Base-by-base conservation (phyloP, 768 basidiomycete genomes). In the Gelatoporia subvermispora region DNA sequence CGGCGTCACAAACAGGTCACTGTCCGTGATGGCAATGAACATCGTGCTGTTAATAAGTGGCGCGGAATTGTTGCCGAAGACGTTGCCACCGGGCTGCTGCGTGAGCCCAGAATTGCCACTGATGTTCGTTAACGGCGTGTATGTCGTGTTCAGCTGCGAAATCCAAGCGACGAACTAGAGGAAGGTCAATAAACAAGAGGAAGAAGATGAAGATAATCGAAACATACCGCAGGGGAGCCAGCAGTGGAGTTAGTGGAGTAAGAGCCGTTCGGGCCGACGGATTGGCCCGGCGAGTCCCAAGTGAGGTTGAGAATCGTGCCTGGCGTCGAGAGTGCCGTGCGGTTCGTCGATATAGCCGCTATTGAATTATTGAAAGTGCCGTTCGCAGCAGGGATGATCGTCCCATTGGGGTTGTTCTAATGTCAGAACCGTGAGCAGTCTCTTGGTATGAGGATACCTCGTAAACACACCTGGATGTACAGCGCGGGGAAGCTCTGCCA, bases 141-240 rank as follows among this genome's bases (percentile, higher is more conserved):
- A 82, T 4, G 81, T 82, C 10, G 71, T 72, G 68, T 82, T 84
- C 45, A 82, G 64, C 60, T 84, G 80, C 18, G 71, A 74, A 46
- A 82, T 74, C 76, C 80, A 84, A 2, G 76, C 76, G 7, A 72
- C 75, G 50, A 67, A 81, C 72, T 76, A 51, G 45, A 3, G 35
- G 16, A 24, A 40, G 48, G 34, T 42, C 15, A 17, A 20, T 10
- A 34, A 8, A 11, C 36, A 17, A 24, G 22, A 16, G 16, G 8
- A 11, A 21, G 22, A 48, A 10, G 23, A 18, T 16, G 15, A n/a
- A 23, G 21, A 21, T 16, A 35, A 9, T 10, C 13, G 45, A 22
- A 8, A 25, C n/a, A 17, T 22, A 44, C 75, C 67, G 72, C 67
- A 18, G 77, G 65, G 13, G 56, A 49, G 4, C 73, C 71, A 5